These are phyloP conservation scores for Hirsutella rhossiliensis DNA, from an alignment of 2,329 filamentous ascomycete species.

Conservation along the genomic window DNA sequence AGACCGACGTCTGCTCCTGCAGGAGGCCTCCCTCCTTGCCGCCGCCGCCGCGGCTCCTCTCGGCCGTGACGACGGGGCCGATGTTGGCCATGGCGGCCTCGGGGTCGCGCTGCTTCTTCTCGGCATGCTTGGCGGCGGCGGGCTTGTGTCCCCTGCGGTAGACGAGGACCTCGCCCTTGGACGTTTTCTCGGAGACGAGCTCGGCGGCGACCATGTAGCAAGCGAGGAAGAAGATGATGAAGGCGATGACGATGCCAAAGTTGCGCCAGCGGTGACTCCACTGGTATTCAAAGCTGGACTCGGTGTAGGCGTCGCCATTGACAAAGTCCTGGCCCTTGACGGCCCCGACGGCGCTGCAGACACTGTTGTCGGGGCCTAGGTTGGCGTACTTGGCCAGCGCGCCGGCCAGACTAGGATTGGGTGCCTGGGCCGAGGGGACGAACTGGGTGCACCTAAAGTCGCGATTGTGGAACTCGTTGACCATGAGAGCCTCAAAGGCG, in stretches of 20 bases:
- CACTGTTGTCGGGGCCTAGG: conserved; percentile 26
- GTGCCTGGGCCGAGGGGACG: conserved; percentile 24
- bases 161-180: conserved; percentile 65
- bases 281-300: conserved; percentile 42
- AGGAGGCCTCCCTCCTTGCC: conserved; percentile 29
- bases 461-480: conserved; percentile 67
- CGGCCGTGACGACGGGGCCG: conserved; percentile 35
- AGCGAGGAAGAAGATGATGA: conserved; percentile 48
- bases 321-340: conserved; percentile 38
- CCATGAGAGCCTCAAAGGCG: conserved; percentile 67
- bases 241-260: conserved; percentile 55
- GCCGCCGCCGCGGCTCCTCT: conserved; percentile 21
- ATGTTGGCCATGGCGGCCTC: conserved; percentile 38
- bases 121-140: conserved; percentile 41
- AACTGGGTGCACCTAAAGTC: conserved; percentile 40
- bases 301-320: conserved; percentile 45
- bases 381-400: conserved; percentile 8
- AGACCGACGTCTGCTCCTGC: conserved; percentile 56
- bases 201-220: conserved; percentile 56
- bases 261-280: conserved; percentile 56
- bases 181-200: conserved; percentile 52
- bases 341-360: conserved; percentile 50
- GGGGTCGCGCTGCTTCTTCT: conserved; percentile 50
- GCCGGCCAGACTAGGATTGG: conserved; percentile 1
- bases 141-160: conserved; percentile 60